A percentile compares a stretch with the other conserved stretches of the same genome.
phyloP scores from a whole-genome alignment of 2,329 filamentous ascomycete genomes.

The Scedosporium minutisporum region DNA sequence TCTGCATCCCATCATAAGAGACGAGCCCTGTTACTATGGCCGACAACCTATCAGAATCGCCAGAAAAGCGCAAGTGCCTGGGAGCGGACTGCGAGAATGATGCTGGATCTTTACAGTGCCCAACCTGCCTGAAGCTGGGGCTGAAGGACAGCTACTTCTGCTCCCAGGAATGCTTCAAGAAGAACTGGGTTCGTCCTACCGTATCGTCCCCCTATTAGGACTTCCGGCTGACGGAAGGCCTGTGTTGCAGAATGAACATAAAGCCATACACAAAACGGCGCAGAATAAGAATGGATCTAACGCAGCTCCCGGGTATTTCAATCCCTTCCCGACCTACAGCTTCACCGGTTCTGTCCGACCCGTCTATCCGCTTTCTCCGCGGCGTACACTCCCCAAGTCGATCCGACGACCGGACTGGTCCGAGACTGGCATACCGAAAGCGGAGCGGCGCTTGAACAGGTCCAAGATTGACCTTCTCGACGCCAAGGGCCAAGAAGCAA shows the following conservation, averaged over 20 bases:
- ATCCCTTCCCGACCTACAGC: conserved; percentile 81
- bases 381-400: conserved; percentile 63
- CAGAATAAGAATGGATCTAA: conserved; percentile 63
- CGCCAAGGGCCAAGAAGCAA: conserved; percentile 70
- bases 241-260: conserved; percentile 4
- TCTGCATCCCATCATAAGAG: no score
- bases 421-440: conserved; percentile 64
- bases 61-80: conserved; percentile 53
- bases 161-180: conserved; percentile 97
- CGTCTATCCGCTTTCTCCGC: conserved; percentile 72
- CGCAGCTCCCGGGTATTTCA: conserved; percentile 81
- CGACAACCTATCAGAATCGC: background rate
- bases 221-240: background rate
- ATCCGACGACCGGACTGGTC: conserved; percentile 85
- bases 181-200: conserved; percentile 74
- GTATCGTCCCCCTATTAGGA: background rate
- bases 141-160: conserved; percentile 91
- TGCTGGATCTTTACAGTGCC: conserved; percentile 80
- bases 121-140: conserved; percentile 83
- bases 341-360: conserved; percentile 77
- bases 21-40: background rate
- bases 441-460: conserved; percentile 53
- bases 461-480: conserved; percentile 79
- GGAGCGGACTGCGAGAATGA: conserved; percentile 80
- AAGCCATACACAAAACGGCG: conserved; percentile 1